These are phyloP conservation scores for Candida montana DNA, from an alignment of 805 yeast species.

Conservation along the genomic window DNA sequence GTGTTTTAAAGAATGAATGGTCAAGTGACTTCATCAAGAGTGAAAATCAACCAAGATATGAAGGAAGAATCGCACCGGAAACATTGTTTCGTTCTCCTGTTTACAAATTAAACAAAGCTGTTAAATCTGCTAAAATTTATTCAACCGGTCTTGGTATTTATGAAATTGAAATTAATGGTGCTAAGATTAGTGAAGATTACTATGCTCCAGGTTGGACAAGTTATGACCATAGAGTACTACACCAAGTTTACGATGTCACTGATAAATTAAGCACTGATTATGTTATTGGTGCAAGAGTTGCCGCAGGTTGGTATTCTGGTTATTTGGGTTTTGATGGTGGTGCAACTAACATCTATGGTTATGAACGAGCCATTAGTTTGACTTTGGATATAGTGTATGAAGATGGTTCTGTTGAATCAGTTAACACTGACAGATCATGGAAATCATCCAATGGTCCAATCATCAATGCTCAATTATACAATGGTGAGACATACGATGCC, in stretches of 20 bases:
- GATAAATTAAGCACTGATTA: not conserved
- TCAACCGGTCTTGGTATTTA: slow-evolving; percentile 16
- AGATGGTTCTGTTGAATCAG: slow-evolving; percentile 10
- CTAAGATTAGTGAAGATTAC: slow-evolving; percentile 7
- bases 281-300: slow-evolving; percentile 17
- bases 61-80: slow-evolving; percentile 11
- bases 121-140: slow-evolving; percentile 11
- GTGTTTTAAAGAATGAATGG: slow-evolving; percentile 14
- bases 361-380: slow-evolving; percentile 10
- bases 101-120: slow-evolving; percentile 1
- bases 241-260: slow-evolving; percentile 15
- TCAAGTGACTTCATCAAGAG: slow-evolving; percentile 9
- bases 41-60: slow-evolving; percentile 6
- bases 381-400: slow-evolving; percentile 8
- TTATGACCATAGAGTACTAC: slow-evolving; percentile 15
- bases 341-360: slow-evolving; percentile 13
- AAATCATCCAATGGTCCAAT: slow-evolving; percentile 12
- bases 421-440: slow-evolving; percentile 13
- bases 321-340: slow-evolving; percentile 17
- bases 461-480: slow-evolving; percentile 13
- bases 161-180: slow-evolving; percentile 15
- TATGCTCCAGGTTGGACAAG: slow-evolving; percentile 17
- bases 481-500: slow-evolving; percentile 15
- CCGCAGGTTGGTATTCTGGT: slow-evolving; percentile 17
- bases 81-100: slow-evolving; percentile 13